Evolutionary conservation across 2,329 filamentous ascomycete genomes (phyloP), one percentile per base, ranked within the genome.

Genomic region (Eurotiales sp.): DNA sequence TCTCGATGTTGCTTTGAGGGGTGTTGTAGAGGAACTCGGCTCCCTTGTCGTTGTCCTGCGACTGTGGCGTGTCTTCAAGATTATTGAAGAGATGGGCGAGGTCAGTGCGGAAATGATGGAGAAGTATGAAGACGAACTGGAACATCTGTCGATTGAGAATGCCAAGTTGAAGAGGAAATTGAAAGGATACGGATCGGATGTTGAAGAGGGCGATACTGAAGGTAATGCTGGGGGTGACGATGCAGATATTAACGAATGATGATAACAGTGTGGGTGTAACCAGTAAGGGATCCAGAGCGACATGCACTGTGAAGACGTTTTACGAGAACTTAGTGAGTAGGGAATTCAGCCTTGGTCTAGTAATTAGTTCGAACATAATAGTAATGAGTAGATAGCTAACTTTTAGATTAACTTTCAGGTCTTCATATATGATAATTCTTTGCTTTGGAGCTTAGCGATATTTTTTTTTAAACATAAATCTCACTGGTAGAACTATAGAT

Each of bases 31-130:
- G 54, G 46, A 54, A 17, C 5, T 61, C 4, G 63, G 64, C 1
- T 85, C 82, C 0, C 71, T 88, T n/a, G 77, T 88, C 44, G 76
- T 88, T 23, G 74, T 86, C 3, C 70, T 88, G 40, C 80, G 85
- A 48, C 72, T 88, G 3, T 87, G 84, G 81, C 77, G 85, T 14
- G 77, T 88, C 40, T 81, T 86, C 63, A 86, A 87, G 71, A 85
- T 87, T 46, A 80, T 86, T 6, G 83, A 88, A 61, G 85, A 88
- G 65, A 73, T 87, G 55, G 79, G 79, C 25, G 75, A 84, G 6
- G 83, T 82, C 8, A 82, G 83, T 1, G 70, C 79, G 30, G 83
- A 87, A 66, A 74, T 82, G 62, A 79, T 83, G 70, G 82, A 84
- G 55, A 74, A 75, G 8, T 67, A 86, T 34, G 72, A 80, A 56